Percentiles rank a stretch among this genome's conserved stretches.
phyloP scores from a whole-genome alignment of 768 basidiomycete species.

The Leccinum obscurum region DNA sequence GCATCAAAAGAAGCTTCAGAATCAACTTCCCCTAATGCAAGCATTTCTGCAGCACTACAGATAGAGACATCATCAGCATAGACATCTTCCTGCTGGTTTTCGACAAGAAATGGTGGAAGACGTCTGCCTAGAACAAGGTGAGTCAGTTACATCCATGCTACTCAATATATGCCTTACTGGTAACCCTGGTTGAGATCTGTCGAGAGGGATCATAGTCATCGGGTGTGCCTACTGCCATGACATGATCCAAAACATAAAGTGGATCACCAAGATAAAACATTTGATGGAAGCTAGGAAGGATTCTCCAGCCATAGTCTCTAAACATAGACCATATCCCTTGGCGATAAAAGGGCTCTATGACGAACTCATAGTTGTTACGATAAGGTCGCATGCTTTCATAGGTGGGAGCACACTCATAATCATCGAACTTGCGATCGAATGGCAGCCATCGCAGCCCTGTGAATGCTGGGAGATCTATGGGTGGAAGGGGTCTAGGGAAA shows the following conservation, averaged over 20 bases:
- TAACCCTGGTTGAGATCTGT: not conserved
- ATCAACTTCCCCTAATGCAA: not conserved
- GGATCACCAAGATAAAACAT: conserved; percentile 12
- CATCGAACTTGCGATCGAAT: not conserved
- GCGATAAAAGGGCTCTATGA: conserved; percentile 1
- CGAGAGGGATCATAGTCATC: not conserved
- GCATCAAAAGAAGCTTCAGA: not conserved
- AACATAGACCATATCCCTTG: conserved; percentile 6
- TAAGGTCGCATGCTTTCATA: conserved; percentile 3
- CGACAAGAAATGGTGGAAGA: too few species aligned
- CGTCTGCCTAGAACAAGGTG: not conserved
- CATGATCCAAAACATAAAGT: not conserved
- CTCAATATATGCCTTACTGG: too few species aligned
- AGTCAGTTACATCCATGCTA: too few species aligned
- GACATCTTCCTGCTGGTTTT: not conserved
- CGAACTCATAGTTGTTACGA: conserved; percentile 3
- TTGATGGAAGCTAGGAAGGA: not conserved
- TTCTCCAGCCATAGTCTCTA: conserved; percentile 8
- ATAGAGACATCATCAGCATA: not conserved
- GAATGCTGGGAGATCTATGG: not conserved
- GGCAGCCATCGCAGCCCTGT: not conserved
- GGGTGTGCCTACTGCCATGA: not conserved
- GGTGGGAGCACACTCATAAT: not conserved
- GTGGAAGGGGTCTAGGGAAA: not conserved
- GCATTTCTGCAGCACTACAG: conserved; percentile 6